Conservation (phyloP, 139 green algal genomes). For the Cymbomonas tetramitiformis region DNA sequence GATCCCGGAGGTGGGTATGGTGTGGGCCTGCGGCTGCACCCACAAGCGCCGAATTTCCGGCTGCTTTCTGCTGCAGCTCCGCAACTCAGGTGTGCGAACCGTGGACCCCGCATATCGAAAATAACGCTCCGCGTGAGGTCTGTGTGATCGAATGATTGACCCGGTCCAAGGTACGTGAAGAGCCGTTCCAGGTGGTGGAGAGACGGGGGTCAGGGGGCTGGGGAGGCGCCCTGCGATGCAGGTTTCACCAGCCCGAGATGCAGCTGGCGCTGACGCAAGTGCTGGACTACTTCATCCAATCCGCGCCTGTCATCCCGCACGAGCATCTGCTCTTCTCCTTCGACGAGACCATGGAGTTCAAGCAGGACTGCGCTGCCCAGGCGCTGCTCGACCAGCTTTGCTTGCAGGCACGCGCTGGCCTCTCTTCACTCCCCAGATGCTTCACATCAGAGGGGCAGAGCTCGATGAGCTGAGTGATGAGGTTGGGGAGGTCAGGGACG, state of each 20-base stretch:
- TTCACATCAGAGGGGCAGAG: not conserved
- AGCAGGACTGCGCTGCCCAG: constrained; percentile 2
- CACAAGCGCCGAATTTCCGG: too few relatives aligned
- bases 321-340: constrained; percentile 11
- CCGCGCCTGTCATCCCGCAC: not conserved
- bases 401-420: not conserved
- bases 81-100: too few relatives aligned
- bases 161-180: too few relatives aligned
- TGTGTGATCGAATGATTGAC: too few relatives aligned
- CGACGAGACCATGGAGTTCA: constrained; percentile 1
- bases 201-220: not conserved
- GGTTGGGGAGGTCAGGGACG: too few relatives aligned
- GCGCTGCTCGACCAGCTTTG: constrained; percentile 15
- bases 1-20: too few relatives aligned
- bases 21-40: too few relatives aligned
- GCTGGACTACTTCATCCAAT: constrained; percentile 20
- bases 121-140: too few relatives aligned
- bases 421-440: not conserved
- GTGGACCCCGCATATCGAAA: too few relatives aligned
- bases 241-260: constrained; percentile 10
- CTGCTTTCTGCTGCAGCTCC: too few relatives aligned
- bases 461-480: too few relatives aligned
- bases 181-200: too few relatives aligned
- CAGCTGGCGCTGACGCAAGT: constrained; percentile 7
- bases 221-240: not conserved